A percentile compares a stretch with the other conserved stretches of the same genome.
Evolutionary conservation across 2,329 filamentous ascomycete species (phyloP).

Genomic region (Aspergillus viridinutans): DNA sequence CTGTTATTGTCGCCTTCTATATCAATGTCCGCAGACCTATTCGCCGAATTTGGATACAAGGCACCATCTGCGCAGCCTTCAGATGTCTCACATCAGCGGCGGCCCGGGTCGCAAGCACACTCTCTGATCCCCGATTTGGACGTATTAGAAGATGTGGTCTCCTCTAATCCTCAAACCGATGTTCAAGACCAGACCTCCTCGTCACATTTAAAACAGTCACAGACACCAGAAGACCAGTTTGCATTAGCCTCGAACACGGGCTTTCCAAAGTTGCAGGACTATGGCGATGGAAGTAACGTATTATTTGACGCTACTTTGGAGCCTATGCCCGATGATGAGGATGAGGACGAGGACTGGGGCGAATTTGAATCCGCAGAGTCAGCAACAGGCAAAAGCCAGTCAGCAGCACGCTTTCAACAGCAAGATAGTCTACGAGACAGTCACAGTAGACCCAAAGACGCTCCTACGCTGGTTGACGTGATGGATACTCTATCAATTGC

Average conservation of each 20-base stretch:
- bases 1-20: slow-evolving; percentile 2
- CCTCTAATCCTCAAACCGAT: slow-evolving; percentile 6
- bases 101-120: slow-evolving; percentile 8
- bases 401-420: not conserved
- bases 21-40: slow-evolving; percentile 52
- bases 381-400: slow-evolving; percentile 6
- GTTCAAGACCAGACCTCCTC: not conserved
- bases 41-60: slow-evolving; percentile 46
- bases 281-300: slow-evolving; percentile 44
- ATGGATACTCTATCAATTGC: slow-evolving; percentile 28
- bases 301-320: slow-evolving; percentile 58
- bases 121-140: slow-evolving; percentile 23
- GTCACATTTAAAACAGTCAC: slow-evolving; percentile 1
- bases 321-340: slow-evolving; percentile 19
- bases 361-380: slow-evolving; percentile 39
- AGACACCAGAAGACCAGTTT: slow-evolving; percentile 2
- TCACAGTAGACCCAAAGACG: not conserved
- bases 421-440: not conserved
- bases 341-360: slow-evolving; percentile 43
- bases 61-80: slow-evolving; percentile 16
- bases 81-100: slow-evolving; percentile 5
- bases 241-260: slow-evolving; percentile 10
- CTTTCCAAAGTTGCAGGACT: slow-evolving; percentile 16
- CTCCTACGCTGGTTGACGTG: slow-evolving; percentile 18
- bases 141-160: slow-evolving; percentile 16